Base-by-base conservation (phyloP, 1,284 basidiomycete species). In the Cystobasidium sp. region DNA sequence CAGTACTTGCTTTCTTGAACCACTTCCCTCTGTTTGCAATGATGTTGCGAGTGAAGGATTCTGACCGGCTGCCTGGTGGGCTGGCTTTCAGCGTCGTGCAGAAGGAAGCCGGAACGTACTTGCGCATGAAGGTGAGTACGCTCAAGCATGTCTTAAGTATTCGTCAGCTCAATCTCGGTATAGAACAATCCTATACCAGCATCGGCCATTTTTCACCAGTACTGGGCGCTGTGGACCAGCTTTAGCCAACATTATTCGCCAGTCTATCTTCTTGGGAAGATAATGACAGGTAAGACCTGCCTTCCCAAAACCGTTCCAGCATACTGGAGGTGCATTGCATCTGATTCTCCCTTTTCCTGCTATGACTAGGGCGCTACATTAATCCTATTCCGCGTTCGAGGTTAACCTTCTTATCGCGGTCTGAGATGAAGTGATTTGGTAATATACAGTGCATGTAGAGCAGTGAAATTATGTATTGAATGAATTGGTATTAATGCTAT, bases 11-110 rank as follows among this genome's bases (percentile, higher is more conserved):
- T 0, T 88, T 92, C 75, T 87, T 97, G 84, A 95, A 97, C 77
- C 89, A 93, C 75, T 94, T 97, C 78, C 94, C 95, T 1, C 84
- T 97, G 9, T 98, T 97, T 82, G 90, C 90, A 0, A 82, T 97
- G 37, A 88, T 96, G 86, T 82, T 97, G 31, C 86, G 92, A n/a
- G 77, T 89, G 41, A 97, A 97, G 82, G 93, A 96, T 81, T 89
- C 92, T 3, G 86, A 86, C 78, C 86, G 95, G 47, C 80, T 97
- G 18, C 93, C 94, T 74, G 91, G 93, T 91, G 76, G 43, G 81
- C 46, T 56, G 14, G 44, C 24, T 20, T 66, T 68, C 43, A 18
- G 20, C 12, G 20, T 65, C 14, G 39, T 22, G 14, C 39, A 69
- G 6, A 31, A 18, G n/a, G 52, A 22, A 63, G 56, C 56, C 18